phyloP scores from a whole-genome alignment of 106 monocot genomes.

The Allium sativum region DNA sequence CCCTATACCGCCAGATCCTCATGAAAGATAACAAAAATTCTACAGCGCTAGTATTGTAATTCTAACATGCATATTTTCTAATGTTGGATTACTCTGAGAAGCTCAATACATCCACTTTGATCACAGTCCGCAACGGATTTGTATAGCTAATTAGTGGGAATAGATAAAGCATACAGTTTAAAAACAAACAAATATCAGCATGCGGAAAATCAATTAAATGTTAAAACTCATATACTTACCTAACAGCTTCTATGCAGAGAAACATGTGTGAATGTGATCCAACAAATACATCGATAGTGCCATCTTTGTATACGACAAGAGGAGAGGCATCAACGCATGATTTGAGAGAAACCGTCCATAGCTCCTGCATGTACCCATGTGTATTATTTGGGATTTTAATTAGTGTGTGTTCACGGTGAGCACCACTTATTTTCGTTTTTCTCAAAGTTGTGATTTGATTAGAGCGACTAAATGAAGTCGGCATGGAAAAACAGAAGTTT shows the following conservation, averaged over 20 bases:
- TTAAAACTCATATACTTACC: constrained; percentile 17
- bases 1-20: no score
- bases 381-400: constrained; percentile 20
- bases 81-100: no score
- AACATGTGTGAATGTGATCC: constrained; percentile 86
- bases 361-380: constrained; percentile 28
- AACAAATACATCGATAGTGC: constrained; percentile 43
- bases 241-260: constrained; percentile 54
- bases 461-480: constrained; percentile 51
- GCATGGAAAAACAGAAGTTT: constrained; percentile 11
- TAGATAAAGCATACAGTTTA: no score
- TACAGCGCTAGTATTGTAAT: no score
- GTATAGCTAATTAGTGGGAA: no score
- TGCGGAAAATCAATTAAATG: no score
- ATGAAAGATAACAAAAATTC: no score
- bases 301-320: constrained; percentile 55
- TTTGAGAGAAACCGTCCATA: constrained; percentile 67
- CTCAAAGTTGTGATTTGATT: constrained; percentile 28
- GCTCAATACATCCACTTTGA: no score
- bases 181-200: no score
- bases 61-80: no score
- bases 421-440: constrained; percentile 3
- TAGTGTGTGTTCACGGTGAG: constrained; percentile 2
- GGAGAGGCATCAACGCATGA: constrained; percentile 98
- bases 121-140: no score